phyloP scores from a whole-genome alignment of 2,329 filamentous ascomycete species.

The Arachnomyces sp. region DNA sequence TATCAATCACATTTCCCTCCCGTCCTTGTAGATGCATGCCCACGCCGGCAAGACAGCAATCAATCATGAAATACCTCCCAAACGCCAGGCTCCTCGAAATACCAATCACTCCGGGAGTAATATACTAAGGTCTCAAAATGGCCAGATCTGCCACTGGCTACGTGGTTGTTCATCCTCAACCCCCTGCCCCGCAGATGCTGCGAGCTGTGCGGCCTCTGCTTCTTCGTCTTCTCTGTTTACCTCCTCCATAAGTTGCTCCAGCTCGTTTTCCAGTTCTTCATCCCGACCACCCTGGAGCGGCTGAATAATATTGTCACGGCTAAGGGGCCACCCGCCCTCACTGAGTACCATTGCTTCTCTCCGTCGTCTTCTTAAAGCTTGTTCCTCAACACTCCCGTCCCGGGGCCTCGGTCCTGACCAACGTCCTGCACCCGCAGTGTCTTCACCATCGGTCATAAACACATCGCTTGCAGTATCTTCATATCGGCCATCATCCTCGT shows the following conservation, averaged over 20 bases:
- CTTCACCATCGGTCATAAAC: slow-evolving; percentile 46
- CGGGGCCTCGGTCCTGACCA: slow-evolving; percentile 24
- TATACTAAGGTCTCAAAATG: slow-evolving; percentile 3
- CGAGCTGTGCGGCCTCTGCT: not conserved
- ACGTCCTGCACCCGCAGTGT: slow-evolving; percentile 39
- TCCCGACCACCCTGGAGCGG: slow-evolving; percentile 25
- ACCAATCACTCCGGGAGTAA: slow-evolving; percentile 1
- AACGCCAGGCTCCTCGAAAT: not conserved
- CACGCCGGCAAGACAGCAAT: no score
- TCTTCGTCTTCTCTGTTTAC: slow-evolving; percentile 3
- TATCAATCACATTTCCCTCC: no score
- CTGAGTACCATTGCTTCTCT: slow-evolving; percentile 87
- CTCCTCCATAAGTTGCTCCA: slow-evolving; percentile 12
- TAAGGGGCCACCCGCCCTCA: slow-evolving; percentile 70
- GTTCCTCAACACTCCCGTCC: slow-evolving; percentile 45
- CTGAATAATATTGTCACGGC: slow-evolving; percentile 72
- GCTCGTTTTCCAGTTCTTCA: slow-evolving; percentile 8
- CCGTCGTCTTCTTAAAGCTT: slow-evolving; percentile 64
- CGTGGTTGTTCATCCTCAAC: slow-evolving; percentile 5
- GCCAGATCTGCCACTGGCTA: slow-evolving; percentile 5
- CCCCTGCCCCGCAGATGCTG: slow-evolving; percentile 7
- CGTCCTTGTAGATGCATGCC: no score
- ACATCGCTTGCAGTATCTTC: slow-evolving; percentile 42
- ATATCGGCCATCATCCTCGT: slow-evolving; percentile 43
- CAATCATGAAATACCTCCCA: no score